Conservation (phyloP, 495 filamentous ascomycete species). For the Xylaria castorea region DNA sequence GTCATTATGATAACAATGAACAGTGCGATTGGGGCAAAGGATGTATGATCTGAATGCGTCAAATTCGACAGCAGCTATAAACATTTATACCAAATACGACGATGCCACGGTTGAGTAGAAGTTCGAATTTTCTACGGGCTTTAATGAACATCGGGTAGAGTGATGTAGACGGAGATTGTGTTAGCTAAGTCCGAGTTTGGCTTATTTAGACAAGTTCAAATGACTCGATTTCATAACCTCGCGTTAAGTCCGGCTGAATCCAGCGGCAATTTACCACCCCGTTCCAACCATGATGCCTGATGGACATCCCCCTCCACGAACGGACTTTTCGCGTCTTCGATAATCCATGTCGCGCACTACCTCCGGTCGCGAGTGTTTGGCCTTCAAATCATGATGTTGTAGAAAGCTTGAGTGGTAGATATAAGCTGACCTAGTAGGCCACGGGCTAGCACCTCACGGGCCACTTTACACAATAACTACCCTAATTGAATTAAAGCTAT, state of each 20-base stretch:
- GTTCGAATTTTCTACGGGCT: not conserved
- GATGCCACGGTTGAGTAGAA: not conserved
- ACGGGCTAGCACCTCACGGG: too few species aligned
- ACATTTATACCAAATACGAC: not conserved
- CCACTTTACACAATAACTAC: too few species aligned
- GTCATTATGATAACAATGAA: conserved; percentile 22
- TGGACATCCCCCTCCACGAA: not conserved
- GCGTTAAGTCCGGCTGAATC: not conserved
- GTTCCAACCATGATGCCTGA: not conserved
- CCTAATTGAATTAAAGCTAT: too few species aligned
- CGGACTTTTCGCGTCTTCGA: not conserved
- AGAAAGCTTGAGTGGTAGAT: not conserved
- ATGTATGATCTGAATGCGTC: not conserved
- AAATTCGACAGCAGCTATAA: not conserved
- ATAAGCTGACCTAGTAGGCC: too few species aligned
- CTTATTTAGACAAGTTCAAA: not conserved
- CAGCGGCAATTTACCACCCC: not conserved
- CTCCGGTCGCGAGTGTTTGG: not conserved
- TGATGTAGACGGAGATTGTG: not conserved
- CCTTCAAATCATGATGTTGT: not conserved
- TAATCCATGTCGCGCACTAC: not conserved
- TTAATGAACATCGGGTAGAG: not conserved
- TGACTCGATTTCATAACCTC: not conserved
- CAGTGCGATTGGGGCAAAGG: not conserved
- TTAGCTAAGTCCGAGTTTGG: not conserved